Base-by-base conservation (phyloP, 169 alveolate genomes). In the Cryptosporidium andersoni region DNA sequence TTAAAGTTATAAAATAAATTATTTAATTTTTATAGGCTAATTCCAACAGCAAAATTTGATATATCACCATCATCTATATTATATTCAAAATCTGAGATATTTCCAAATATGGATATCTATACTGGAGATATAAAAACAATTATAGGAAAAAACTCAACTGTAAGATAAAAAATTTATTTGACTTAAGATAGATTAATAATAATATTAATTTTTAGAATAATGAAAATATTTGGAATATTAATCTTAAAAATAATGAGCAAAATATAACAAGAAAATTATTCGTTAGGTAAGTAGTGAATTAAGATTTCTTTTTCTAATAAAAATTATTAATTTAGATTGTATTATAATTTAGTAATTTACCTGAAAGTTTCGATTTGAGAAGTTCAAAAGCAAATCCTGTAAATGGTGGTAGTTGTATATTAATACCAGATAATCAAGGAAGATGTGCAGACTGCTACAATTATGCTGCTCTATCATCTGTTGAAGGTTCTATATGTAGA, bases 391-490 rank as follows among this genome's bases (percentile, higher is more conserved):
- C 85, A 56, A 74, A 74, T 43, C 34, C 45, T 14, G 60, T 58
- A 42, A 62, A 42, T n/a, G 85, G 85, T 0, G 85, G 85, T 1
- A 74, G 85, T 39, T 74, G 85, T 58, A 74, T 74, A 47, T 58
- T 68, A 11, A 58, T 58, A 6, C 85, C 85, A 58, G 85, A 74
- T 74, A 74, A 74, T 25, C 85, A 74, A 58, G 85, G 85, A 39
- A 74, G 60, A 25, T 74, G 85, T 6, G 85, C 85, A n/a, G 60
- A 74, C 60, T 74, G 85, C 56, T 74, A 74, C 34, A 74, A 74
- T 39, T 74, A 47, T 64, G 55, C 85, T 14, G 85, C 85, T 11
- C 49, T 74, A 43, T 74, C 85, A 14, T 52, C 85, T 36, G 60
- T 74, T 8, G 85, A 74, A 45, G 85, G 85, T 25, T 66, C 85